Percentiles rank a stretch among this genome's conserved stretches.
phyloP scores from a whole-genome alignment of 371 early-diverging fungal species.

The Saksenaea vasiformis region DNA sequence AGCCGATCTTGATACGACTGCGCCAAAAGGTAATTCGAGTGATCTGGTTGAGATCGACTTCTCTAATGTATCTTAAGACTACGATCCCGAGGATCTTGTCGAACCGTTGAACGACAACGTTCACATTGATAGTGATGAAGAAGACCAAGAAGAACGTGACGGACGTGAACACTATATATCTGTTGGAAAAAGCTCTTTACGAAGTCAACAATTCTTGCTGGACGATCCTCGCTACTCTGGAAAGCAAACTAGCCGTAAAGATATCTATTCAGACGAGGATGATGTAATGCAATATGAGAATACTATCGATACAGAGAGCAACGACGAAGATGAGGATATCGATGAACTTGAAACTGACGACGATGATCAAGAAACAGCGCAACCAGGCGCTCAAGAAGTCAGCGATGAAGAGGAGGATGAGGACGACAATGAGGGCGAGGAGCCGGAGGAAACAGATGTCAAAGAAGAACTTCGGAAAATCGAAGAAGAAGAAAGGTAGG shows the following conservation, averaged over 20 bases:
- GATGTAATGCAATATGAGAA: slow-evolving; percentile 25
- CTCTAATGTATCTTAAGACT: slow-evolving; percentile 33
- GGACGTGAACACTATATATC: slow-evolving; percentile 71
- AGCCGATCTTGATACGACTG: slow-evolving; percentile 68
- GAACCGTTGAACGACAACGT: slow-evolving; percentile 42
- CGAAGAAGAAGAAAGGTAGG: slow-evolving; percentile 78
- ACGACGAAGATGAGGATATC: slow-evolving; percentile 33
- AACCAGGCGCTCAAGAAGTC: slow-evolving; percentile 24
- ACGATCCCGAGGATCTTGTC: slow-evolving; percentile 66
- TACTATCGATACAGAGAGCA: slow-evolving; percentile 35
- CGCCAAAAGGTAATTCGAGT: slow-evolving; percentile 59
- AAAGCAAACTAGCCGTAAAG: slow-evolving; percentile 65
- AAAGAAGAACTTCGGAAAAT: slow-evolving; percentile 74
- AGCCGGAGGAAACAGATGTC: slow-evolving; percentile 35
- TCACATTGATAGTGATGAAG: slow-evolving; percentile 51
- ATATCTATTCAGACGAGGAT: slow-evolving; percentile 55
- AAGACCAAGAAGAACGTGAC: slow-evolving; percentile 44
- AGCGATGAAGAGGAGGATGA: slow-evolving; percentile 31
- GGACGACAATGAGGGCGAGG: slow-evolving; percentile 16
- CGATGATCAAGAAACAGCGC: slow-evolving; percentile 27
- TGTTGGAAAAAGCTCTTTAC: slow-evolving; percentile 73
- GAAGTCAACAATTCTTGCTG: slow-evolving; percentile 62
- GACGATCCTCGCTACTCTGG: slow-evolving; percentile 83
- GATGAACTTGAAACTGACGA: slow-evolving; percentile 28
- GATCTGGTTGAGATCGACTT: not conserved